Evolutionary conservation across 345 rosid species (phyloP).

Genomic region (sweet orange (Citrus sinensis)): DNA sequence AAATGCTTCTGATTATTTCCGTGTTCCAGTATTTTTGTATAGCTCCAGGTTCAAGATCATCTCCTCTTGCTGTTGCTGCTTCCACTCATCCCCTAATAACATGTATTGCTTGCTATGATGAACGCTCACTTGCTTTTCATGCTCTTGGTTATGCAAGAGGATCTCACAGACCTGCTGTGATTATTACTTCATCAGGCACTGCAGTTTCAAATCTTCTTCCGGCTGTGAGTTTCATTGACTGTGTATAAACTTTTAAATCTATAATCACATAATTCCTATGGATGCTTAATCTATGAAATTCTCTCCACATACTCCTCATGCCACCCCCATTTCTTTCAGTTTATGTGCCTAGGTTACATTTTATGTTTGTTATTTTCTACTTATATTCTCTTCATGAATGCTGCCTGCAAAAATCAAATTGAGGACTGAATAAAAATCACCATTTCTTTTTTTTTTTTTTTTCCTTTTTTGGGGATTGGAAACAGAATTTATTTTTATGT

Average conservation of each 20-base stretch:
- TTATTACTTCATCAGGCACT: constrained; percentile 95
- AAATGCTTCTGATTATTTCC: constrained; percentile 33
- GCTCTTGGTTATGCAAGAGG: constrained; percentile 94
- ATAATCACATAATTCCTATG: not conserved
- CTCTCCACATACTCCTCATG: not conserved
- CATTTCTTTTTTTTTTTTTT: too few species aligned
- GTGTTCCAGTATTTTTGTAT: constrained; percentile 79
- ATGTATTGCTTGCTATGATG: constrained; percentile 85
- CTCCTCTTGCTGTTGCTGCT: constrained; percentile 94
- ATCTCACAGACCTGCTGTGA: constrained; percentile 70
- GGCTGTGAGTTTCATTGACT: constrained; percentile 64
- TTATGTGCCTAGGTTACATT: not conserved
- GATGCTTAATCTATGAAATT: not conserved
- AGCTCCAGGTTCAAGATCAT: constrained; percentile 97
- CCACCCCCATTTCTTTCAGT: not conserved
- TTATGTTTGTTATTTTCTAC: not conserved
- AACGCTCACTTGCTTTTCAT: constrained; percentile 92
- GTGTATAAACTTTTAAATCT: not conserved
- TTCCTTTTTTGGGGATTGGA: not conserved
- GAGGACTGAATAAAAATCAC: not conserved
- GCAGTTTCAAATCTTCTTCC: constrained; percentile 98
- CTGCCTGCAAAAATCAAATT: not conserved
- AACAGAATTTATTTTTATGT: not conserved
- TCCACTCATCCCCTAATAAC: constrained; percentile 68
- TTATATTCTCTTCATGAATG: not conserved